Conservation (phyloP, 805 yeast genomes). For the Metschnikowia aberdeeniae region DNA sequence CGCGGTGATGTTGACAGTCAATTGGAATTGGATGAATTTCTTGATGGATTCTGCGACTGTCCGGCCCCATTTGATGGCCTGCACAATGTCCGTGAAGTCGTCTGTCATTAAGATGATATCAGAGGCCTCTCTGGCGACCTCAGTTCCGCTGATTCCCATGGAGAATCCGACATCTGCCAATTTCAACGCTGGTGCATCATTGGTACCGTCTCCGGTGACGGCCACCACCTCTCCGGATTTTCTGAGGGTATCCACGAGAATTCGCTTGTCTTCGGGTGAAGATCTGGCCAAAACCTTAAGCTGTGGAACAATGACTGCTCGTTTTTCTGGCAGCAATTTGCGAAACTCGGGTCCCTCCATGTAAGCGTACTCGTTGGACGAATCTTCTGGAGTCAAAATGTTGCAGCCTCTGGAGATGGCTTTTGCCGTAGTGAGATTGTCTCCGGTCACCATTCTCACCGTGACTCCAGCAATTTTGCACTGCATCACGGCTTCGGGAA, state of each 20-base stretch:
- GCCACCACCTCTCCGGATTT: conserved; percentile 91
- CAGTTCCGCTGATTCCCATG: conserved; percentile 98
- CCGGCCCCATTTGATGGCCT: conserved; percentile 98
- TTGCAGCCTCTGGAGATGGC: conserved; percentile 89
- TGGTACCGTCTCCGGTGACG: conserved; percentile 98
- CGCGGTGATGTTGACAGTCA: conserved; percentile 97
- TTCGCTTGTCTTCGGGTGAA: conserved; percentile 90
- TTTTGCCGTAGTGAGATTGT: conserved; percentile 83
- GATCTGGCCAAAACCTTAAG: conserved; percentile 88
- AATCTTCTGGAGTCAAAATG: conserved; percentile 54
- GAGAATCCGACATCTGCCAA: conserved; percentile 97
- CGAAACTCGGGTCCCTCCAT: conserved; percentile 96
- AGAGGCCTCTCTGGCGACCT: conserved; percentile 97
- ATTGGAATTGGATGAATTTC: conserved; percentile 93
- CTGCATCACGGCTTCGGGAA: conserved; percentile 78
- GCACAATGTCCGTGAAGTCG: conserved; percentile 90
- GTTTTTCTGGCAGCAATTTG: conserved; percentile 52
- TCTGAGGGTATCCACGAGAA: conserved; percentile 77
- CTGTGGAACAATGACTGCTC: conserved; percentile 61
- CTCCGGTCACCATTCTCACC: conserved; percentile 98
- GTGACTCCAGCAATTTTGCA: conserved; percentile 90
- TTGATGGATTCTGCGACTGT: conserved; percentile 92
- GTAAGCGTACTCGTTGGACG: conserved; percentile 51
- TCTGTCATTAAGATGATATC: conserved; percentile 91
- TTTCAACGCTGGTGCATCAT: conserved; percentile 96